Base-by-base conservation (phyloP, 2,329 filamentous ascomycete genomes). In the Penicillium freii region DNA sequence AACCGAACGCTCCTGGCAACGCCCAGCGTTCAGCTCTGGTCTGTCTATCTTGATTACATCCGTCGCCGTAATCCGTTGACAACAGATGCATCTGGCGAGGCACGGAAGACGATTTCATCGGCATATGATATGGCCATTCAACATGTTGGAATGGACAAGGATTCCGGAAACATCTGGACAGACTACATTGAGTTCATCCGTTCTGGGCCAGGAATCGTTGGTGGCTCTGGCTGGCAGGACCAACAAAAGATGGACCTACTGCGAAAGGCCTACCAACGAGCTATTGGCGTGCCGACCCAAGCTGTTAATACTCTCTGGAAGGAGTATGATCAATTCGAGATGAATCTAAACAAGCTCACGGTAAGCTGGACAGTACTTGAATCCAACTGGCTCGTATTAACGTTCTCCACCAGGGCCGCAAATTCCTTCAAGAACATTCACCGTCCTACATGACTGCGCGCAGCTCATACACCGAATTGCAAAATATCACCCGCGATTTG, bases 201-300 rank as follows among this genome's bases (percentile, higher is more conserved):
- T 71, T 90, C 86, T 39, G 91, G 89, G 0, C 94, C 94, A 1
- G 94, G 94, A 6, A 86, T 86, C 57, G 84, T 94, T 57, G 93
- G 92, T 27, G 94, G 93, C 43, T 87, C 82, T 57, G 87, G 85
- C 57, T 99, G 94, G 95, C 92, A 97, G 75, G 94, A 97, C 71
- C 90, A 93, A 76, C 94, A 97, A 72, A 99, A 99, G 81, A 96
- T 96, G 89, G 94, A 99, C 68, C 82, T 90, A 65, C 78, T 99
- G 51, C 88, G 94, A 58, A 96, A 95, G 72, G 90, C 91, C 0
- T 99, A 97, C 72, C 92, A 97, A 68, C 88, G 88, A 52, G 93
- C 93, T 15, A 90, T 97, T 57, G 87, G 86, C 63, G 85, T 97
- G 39, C 95, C 95, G 5, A 96, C 91, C 62, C 85, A 88, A 54